A percentile compares a stretch with the other conserved stretches of the same genome.
Evolutionary conservation across 179 eudicot genomes (phyloP).

Genomic region (Nepenthes alata): DNA sequence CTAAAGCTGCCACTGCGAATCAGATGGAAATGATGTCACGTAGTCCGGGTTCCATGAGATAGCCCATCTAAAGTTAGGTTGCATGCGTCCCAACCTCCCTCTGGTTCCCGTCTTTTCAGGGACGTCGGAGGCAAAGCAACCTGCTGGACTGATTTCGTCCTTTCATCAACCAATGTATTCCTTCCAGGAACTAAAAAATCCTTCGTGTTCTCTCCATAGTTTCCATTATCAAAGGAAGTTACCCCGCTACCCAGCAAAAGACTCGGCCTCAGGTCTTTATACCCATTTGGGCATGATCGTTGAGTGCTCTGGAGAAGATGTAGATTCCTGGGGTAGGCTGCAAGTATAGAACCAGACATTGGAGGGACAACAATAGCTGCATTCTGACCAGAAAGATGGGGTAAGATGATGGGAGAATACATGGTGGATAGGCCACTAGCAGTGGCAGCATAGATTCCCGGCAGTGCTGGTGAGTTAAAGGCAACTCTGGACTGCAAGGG

Average conservation of each 20-base stretch:
- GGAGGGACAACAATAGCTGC: constrained; percentile 16
- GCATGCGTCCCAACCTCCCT: constrained; percentile 29
- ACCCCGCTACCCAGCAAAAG: constrained; percentile 15
- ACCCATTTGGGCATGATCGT: constrained; percentile 13
- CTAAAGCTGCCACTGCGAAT: too few relatives aligned
- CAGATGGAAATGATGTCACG: too few relatives aligned
- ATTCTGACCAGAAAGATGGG: constrained; percentile 15
- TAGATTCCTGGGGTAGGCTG: constrained; percentile 21
- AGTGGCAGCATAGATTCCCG: constrained; percentile 22
- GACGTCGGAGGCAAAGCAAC: constrained; percentile 16
- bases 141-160: constrained; percentile 16
- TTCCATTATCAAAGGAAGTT: constrained; percentile 16
- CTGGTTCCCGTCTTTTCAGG: constrained; percentile 28
- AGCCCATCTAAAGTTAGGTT: constrained; percentile 18
- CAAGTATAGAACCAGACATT: constrained; percentile 15
- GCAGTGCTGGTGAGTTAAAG: constrained; percentile 11
- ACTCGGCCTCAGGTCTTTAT: constrained; percentile 14
- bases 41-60: constrained; percentile 16
- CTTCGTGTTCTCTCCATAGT: constrained; percentile 8
- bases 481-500: constrained; percentile 25
- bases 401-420: constrained; percentile 13
- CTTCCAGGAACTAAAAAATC: constrained; percentile 14
- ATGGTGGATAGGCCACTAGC: constrained; percentile 8
- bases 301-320: constrained; percentile 21
- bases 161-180: constrained; percentile 14